These are phyloP conservation scores for Xylariomycetidae sp. DNA, from an alignment of 2,329 filamentous ascomycete species.

Conservation along the genomic window DNA sequence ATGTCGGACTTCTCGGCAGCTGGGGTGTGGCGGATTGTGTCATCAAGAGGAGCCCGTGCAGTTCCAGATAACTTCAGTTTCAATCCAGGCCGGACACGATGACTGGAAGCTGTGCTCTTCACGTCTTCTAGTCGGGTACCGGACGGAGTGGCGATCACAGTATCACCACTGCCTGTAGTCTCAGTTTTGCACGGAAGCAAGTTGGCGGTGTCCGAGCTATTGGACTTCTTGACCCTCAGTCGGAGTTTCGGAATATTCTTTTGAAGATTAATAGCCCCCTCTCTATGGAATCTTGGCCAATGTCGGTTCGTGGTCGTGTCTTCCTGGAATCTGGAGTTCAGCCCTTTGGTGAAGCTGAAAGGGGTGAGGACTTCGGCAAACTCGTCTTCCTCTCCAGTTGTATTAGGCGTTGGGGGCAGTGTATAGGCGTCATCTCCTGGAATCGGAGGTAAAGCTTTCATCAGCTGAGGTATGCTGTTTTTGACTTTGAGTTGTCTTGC, in stretches of 20 bases:
- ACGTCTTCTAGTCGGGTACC: constrained; percentile 7
- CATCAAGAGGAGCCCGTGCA: constrained; percentile 11
- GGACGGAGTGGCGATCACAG: constrained; percentile 7
- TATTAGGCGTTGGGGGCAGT: constrained; percentile 13
- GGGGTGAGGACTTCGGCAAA: constrained; percentile 24
- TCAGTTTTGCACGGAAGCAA: constrained; percentile 6
- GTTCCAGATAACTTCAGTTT: constrained; percentile 20
- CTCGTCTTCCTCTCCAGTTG: constrained; percentile 18
- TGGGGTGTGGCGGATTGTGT: constrained; percentile 18
- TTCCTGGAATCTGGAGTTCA: constrained; percentile 2
- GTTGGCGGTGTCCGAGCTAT: constrained; percentile 10
- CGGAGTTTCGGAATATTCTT: constrained; percentile 21
- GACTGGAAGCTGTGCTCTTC: not conserved
- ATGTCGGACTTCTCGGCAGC: constrained; percentile 9
- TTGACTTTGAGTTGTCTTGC: constrained; percentile 39
- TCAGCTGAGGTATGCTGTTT: constrained; percentile 46
- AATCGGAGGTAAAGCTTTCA: constrained; percentile 47
- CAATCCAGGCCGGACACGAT: constrained; percentile 9
- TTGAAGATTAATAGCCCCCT: constrained; percentile 6
- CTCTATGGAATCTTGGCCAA: not conserved
- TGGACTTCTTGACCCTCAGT: constrained; percentile 19
- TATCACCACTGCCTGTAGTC: constrained; percentile 7
- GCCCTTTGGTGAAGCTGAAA: constrained; percentile 15
- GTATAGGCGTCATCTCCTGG: constrained; percentile 28
- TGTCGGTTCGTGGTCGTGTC: not conserved